These are phyloP conservation scores for Teratosphaeria nubilosa DNA, from an alignment of 2,329 filamentous ascomycete species.

Conservation along the genomic window DNA sequence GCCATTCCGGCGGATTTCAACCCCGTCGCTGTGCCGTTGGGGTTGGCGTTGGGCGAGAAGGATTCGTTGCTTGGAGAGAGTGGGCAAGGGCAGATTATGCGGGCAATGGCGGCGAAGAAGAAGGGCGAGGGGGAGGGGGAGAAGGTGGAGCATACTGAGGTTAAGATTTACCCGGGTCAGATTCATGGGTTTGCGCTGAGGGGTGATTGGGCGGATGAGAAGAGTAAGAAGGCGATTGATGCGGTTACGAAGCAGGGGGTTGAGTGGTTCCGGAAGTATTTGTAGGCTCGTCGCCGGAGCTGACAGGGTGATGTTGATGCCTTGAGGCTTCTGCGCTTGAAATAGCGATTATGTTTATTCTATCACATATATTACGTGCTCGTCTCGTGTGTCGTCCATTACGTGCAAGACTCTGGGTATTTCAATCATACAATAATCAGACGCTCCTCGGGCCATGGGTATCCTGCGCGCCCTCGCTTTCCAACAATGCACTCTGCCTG, in stretches of 20 bases:
- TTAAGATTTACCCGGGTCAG: slow-evolving; percentile 35
- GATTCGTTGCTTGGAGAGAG: slow-evolving; percentile 32
- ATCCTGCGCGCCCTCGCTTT: neutral
- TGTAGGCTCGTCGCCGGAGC: neutral
- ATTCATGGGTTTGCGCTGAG: slow-evolving; percentile 37
- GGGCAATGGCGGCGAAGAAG: slow-evolving; percentile 31
- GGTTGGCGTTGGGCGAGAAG: slow-evolving; percentile 32
- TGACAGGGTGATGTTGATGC: too few relatives aligned
- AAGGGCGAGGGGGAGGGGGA: slow-evolving; percentile 20
- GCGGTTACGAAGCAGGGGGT: slow-evolving; percentile 27
- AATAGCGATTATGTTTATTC: neutral
- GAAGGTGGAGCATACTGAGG: slow-evolving; percentile 27
- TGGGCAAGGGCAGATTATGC: slow-evolving; percentile 31
- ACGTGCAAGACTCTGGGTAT: neutral
- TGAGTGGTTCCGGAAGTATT: slow-evolving; percentile 13
- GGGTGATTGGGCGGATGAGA: slow-evolving; percentile 33
- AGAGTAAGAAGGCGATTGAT: slow-evolving; percentile 40
- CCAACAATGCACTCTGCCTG: neutral
- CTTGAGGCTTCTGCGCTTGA: neutral
- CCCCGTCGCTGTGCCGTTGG: slow-evolving; percentile 29
- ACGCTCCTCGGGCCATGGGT: neutral
- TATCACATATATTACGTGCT: neutral
- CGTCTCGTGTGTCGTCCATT: neutral
- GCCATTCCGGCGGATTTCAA: slow-evolving; percentile 35
- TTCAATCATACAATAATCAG: neutral